Evolutionary conservation across 768 basidiomycete species (phyloP), one percentile per base, ranked within the genome.

Genomic region (Lentinula aciculospora): DNA sequence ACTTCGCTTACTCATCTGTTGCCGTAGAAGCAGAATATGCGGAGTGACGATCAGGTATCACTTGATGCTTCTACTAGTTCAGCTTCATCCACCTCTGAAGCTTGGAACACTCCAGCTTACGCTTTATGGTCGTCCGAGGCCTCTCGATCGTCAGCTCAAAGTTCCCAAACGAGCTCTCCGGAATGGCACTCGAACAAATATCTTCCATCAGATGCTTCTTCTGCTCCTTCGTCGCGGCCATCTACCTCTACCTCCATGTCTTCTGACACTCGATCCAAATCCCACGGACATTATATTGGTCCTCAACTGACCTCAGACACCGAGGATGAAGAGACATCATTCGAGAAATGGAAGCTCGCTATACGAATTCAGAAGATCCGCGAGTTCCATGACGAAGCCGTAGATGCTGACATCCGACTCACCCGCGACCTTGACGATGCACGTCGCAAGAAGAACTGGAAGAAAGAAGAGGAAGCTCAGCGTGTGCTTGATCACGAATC

Each of bases 351-450:
- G 65, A 80, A 81, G 59, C 74, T 78, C 67, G 66, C 74, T 21
- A 71, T 72, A 2, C 76, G 80, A 54, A 68, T 79, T 59, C 50
- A 69, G 37, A 77, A 81, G 70, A 76, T 82, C 60, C 70, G 75
- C 57, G 69, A 83, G 67, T 78, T 84, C 74, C 72, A 81, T 69
- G 72, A 70, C 58, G 70, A 69, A 32, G 80, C 80, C 15, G 78
- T 75, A 7, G 65, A 69, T 9, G 70, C 72, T 6, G 80, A 79
- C 57, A 72, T 77, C 46, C 65, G 73, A 51, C 70, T 79, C 21
- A 72, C 72, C 21, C 61, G 58, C 32, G 61, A 68, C 36, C 72
- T 80, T 15, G 72, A 71, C 40, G 69, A 70, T 47, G 69, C 69
- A 6, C 66, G 72, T 13, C 66, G 67, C 67, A 66, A 73, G 61